Base-by-base conservation (phyloP, 257 asterid genomes). In the Coffea eugenioides region DNA sequence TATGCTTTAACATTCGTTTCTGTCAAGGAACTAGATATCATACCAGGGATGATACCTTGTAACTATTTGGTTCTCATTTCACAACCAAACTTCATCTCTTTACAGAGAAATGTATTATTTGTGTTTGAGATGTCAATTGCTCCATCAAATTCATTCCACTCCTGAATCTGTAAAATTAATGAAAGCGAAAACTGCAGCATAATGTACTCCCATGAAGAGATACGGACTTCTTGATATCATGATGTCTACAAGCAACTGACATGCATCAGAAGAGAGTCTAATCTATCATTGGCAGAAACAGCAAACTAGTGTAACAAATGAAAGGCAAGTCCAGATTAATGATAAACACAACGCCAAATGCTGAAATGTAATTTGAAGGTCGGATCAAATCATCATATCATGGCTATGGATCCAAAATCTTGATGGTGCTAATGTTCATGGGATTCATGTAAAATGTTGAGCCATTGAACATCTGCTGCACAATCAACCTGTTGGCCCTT, bases 381-480 rank as follows among this genome's bases (percentile, higher is more conserved):
- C 25, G 43, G 43, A 39, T 39, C 43, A 69, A 54, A 54, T 56
- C 66, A 31, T 87, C 69, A 86, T 31, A 31, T 31, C 31, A 31
- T 31, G 31, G 79, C 81, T 81, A 87, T 8, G 90, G 85, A 79
- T 89, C 92, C 86, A 90, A 56, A 34, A 87, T 87, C 88, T 90
- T 79, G 77, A 95, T 81, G 73, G 92, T 84, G 87, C 88, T 87
- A 51, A 95, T 97, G 89, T 95, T 95, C 97, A 90, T 91, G 0
- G 98, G 99, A 78, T 87, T 88, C 97, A 95, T 95, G 74, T 89
- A 90, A 14, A 74, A 51, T 7, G 65, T 54, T 16, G 98, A 81
- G 16, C 97, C 96, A 10, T 68, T 79, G 68, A 92, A 20, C 67
- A 95, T 80, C 62, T 90, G 90, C 36, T 91, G 88, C 6, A 91